Percentiles rank a stretch among this genome's conserved stretches.
phyloP scores from a whole-genome alignment of 306 rosid genomes.

The Cicer judaicum region DNA sequence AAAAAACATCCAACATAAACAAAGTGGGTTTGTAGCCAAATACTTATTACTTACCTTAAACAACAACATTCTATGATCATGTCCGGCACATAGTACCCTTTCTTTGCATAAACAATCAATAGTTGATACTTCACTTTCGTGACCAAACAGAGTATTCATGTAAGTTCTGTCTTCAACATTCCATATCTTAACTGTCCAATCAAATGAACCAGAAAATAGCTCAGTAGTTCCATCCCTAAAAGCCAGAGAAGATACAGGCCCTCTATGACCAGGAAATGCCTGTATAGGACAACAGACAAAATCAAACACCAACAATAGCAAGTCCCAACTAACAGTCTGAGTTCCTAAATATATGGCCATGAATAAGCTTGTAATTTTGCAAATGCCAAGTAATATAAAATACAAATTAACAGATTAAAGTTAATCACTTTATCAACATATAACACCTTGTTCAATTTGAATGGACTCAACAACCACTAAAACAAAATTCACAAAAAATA shows the following conservation, averaged over 20 bases:
- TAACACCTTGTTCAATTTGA: neutral
- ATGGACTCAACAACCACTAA: neutral
- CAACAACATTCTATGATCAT: constrained; percentile 88
- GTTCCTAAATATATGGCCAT: neutral
- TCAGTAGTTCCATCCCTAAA: constrained; percentile 94
- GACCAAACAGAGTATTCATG: constrained; percentile 85
- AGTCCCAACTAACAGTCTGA: neutral
- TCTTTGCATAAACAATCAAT: constrained; percentile 91
- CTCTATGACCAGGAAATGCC: constrained; percentile 97
- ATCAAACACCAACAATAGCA: constrained; percentile 23
- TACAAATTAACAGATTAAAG: neutral
- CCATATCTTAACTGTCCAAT: constrained; percentile 93
- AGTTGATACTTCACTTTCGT: constrained; percentile 79
- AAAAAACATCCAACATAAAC: constrained; percentile 9
- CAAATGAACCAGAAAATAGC: constrained; percentile 96
- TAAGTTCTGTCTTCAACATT: constrained; percentile 94
- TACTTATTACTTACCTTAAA: constrained; percentile 67
- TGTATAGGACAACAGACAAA: constrained; percentile 46
- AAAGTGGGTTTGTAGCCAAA: constrained; percentile 6
- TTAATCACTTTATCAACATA: neutral
- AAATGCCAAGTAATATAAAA: neutral
- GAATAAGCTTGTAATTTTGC: neutral
- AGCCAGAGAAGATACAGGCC: constrained; percentile 80
- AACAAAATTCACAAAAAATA: constrained; percentile 12
- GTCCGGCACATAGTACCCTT: constrained; percentile 82